A percentile compares a stretch with the other conserved stretches of the same genome.
Evolutionary conservation across 257 asterid species (phyloP).

Genomic region (Capsicum pubescens): DNA sequence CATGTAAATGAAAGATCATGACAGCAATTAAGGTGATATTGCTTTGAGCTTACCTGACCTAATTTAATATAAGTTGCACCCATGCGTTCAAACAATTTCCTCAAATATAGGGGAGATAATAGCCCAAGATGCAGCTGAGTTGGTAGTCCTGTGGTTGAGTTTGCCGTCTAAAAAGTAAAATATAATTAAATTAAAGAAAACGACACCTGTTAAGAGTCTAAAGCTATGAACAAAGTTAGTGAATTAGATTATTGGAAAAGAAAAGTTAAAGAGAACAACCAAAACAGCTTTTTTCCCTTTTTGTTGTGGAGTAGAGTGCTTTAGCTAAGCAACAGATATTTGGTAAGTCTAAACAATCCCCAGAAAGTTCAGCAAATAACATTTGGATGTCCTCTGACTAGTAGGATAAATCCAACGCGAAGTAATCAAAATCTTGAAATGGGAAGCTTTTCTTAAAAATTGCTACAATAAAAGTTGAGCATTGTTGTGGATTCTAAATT

Average conservation of each 20-base stretch:
- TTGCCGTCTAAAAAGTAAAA: constrained; percentile 57
- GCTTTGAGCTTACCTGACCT: constrained; percentile 72
- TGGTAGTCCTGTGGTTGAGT: constrained; percentile 64
- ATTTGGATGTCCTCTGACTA: neutral
- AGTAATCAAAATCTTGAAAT: neutral
- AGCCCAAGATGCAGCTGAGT: constrained; percentile 91
- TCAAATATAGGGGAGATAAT: constrained; percentile 82
- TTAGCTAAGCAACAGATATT: neutral
- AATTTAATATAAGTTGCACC: constrained; percentile 96
- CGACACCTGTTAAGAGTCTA: neutral
- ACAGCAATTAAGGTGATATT: neutral
- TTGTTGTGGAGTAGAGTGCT: neutral
- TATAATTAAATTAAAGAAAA: neutral
- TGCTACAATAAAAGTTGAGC: neutral
- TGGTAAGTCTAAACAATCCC: neutral
- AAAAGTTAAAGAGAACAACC: constrained; percentile 5
- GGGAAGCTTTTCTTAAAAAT: neutral
- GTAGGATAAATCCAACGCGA: neutral
- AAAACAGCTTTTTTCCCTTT: neutral
- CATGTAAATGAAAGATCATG: constrained; percentile 17
- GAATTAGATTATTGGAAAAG: neutral
- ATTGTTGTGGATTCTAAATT: neutral
- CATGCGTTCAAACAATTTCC: constrained; percentile 91
- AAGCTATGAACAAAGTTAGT: neutral
- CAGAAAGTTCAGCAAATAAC: neutral